phyloP scores from a whole-genome alignment of 2,329 filamentous ascomycete genomes.

The Hypoxylon sp. region DNA sequence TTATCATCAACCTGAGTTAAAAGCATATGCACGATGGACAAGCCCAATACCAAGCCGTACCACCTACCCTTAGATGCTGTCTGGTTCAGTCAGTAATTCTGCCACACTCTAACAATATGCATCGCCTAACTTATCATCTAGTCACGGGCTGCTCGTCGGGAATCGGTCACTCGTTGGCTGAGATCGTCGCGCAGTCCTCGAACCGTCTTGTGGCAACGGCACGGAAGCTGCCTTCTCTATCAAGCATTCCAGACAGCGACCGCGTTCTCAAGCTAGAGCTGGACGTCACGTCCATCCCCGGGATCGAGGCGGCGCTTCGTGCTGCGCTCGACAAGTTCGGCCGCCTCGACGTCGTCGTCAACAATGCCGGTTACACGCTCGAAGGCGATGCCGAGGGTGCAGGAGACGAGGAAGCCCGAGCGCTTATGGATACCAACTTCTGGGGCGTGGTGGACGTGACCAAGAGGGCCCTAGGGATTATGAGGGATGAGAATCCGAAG shows the following conservation, averaged over 20 bases:
- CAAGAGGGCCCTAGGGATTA: slow-evolving; percentile 47
- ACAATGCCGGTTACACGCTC: slow-evolving; percentile 46
- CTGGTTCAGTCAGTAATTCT: slow-evolving; percentile 40
- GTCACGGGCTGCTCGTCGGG: slow-evolving; percentile 44
- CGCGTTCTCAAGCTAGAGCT: slow-evolving; percentile 54
- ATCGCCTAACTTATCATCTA: slow-evolving; percentile 10
- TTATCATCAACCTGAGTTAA: neutral
- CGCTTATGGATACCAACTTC: slow-evolving; percentile 54
- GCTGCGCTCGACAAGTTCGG: slow-evolving; percentile 47
- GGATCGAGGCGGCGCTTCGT: slow-evolving; percentile 48
- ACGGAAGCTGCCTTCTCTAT: slow-evolving; percentile 52
- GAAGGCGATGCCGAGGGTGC: slow-evolving; percentile 45
- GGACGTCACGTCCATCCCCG: slow-evolving; percentile 54
- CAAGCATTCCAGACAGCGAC: slow-evolving; percentile 48
- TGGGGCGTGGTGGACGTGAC: slow-evolving; percentile 53
- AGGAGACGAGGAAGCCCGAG: slow-evolving; percentile 45
- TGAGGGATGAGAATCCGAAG: slow-evolving; percentile 48
- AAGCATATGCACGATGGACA: slow-evolving; percentile 17
- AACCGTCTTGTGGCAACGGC: slow-evolving; percentile 43
- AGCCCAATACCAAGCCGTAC: slow-evolving; percentile 34
- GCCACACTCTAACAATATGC: too few species aligned
- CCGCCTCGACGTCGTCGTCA: slow-evolving; percentile 46
- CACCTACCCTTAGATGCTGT: slow-evolving; percentile 39
- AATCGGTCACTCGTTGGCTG: slow-evolving; percentile 40
- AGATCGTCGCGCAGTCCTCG: slow-evolving; percentile 35